phyloP scores from a whole-genome alignment of 208 protist species.

The Acanthamoeba royreba region DNA sequence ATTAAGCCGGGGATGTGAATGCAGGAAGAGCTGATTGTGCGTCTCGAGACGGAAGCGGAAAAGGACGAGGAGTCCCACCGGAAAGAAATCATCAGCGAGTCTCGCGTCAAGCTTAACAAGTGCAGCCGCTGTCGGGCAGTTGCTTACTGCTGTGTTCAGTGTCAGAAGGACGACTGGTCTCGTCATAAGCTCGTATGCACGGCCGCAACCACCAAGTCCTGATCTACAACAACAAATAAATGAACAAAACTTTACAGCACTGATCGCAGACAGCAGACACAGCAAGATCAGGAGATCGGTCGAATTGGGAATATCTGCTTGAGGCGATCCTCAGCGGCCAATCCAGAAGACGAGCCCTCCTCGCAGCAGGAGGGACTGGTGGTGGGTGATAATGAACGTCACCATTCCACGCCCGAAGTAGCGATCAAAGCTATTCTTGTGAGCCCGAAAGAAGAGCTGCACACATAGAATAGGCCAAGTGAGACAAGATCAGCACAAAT shows the following conservation, averaged over 20 bases:
- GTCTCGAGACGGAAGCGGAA: not conserved
- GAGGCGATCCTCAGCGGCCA: not conserved
- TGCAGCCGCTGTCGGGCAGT: not conserved
- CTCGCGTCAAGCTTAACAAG: not conserved
- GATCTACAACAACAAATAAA: no score
- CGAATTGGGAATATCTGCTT: no score
- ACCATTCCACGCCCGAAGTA: not conserved
- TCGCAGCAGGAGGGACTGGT: not conserved
- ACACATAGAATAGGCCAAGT: not conserved
- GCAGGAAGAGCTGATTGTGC: not conserved
- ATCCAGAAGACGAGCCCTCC: not conserved
- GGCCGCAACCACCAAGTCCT: not conserved
- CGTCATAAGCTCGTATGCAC: not conserved
- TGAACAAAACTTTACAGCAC: no score
- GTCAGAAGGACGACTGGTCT: not conserved
- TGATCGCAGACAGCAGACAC: no score
- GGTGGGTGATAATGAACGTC: not conserved
- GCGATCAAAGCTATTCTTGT: not conserved
- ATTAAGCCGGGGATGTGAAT: not conserved
- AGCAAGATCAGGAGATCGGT: no score
- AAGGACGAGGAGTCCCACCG: not conserved
- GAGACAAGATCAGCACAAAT: not conserved
- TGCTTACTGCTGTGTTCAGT: not conserved
- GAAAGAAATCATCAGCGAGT: not conserved
- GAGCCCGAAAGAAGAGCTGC: not conserved